These are phyloP conservation scores for Suillus brevipes DNA, from an alignment of 768 basidiomycete species.

Conservation along the genomic window DNA sequence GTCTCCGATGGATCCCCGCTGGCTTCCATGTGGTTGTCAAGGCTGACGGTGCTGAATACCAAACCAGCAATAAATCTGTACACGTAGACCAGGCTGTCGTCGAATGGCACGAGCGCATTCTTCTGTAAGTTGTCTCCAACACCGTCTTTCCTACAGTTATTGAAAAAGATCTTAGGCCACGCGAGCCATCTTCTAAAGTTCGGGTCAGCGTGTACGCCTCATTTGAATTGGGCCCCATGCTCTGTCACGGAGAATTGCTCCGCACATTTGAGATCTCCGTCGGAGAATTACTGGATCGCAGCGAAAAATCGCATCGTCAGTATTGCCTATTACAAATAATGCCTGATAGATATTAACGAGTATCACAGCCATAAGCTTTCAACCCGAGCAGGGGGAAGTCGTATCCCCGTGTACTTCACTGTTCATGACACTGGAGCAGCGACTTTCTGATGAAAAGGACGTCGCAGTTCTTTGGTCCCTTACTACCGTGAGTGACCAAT, in stretches of 20 bases:
- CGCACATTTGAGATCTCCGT: conserved; percentile 1
- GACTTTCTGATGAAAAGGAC: background rate
- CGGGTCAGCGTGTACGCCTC: conserved; percentile 7
- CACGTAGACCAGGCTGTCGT: background rate
- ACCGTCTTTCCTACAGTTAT: background rate
- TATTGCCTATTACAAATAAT: background rate
- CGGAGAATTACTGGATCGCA: background rate
- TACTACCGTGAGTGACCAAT: background rate
- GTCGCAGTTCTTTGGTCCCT: background rate
- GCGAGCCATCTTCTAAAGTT: background rate
- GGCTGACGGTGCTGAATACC: background rate
- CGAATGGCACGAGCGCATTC: conserved; percentile 6
- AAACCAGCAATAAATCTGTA: conserved; percentile 1
- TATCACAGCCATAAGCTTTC: background rate
- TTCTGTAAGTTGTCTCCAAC: background rate
- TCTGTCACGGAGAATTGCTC: conserved; percentile 13
- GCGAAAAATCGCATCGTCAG: background rate
- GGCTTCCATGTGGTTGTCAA: conserved; percentile 12
- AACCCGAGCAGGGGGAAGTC: background rate
- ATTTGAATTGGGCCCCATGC: conserved; percentile 8
- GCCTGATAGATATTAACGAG: background rate
- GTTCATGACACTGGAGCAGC: background rate
- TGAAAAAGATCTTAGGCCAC: background rate
- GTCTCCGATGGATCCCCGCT: conserved; percentile 9
- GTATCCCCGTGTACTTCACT: background rate